Conservation (phyloP, 768 basidiomycete species). For the Lactarius deliciosus region DNA sequence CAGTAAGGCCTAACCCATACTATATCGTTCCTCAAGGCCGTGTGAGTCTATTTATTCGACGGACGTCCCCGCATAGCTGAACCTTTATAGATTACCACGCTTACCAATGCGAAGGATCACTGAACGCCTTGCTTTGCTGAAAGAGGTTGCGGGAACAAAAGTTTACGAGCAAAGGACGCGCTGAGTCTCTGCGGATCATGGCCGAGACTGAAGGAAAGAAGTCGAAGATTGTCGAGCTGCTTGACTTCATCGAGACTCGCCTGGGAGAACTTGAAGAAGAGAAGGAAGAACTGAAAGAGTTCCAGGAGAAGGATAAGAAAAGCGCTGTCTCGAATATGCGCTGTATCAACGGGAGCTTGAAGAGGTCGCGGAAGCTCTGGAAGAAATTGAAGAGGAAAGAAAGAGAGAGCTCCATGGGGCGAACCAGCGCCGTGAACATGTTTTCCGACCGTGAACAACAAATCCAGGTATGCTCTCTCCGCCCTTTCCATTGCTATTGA, state of each 20-base stretch:
- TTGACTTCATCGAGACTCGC: conserved; percentile 88
- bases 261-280: conserved; percentile 93
- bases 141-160: conserved; percentile 97
- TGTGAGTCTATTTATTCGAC: conserved; percentile 48
- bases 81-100: conserved; percentile 75
- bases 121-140: conserved; percentile 89
- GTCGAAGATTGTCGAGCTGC: conserved; percentile 83
- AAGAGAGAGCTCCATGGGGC: conserved; percentile 79
- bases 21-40: conserved; percentile 99
- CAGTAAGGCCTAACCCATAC: conserved; percentile 96
- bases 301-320: conserved; percentile 94
- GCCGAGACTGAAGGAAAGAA: conserved; percentile 93
- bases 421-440: conserved; percentile 77
- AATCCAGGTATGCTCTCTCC: conserved; percentile 58
- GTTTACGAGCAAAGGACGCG: conserved; percentile 94
- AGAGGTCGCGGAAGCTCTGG: conserved; percentile 83
- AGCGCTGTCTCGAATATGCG: conserved; percentile 93
- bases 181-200: conserved; percentile 95
- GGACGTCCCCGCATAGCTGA: neutral
- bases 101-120: conserved; percentile 97
- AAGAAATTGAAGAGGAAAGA: conserved; percentile 82
- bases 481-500: neutral
- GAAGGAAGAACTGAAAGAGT: conserved; percentile 96
- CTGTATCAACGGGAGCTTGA: conserved; percentile 88
- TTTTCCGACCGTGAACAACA: conserved; percentile 83